These are phyloP conservation scores for Lyophyllum shimeji DNA, from an alignment of 768 basidiomycete species.

Conservation along the genomic window DNA sequence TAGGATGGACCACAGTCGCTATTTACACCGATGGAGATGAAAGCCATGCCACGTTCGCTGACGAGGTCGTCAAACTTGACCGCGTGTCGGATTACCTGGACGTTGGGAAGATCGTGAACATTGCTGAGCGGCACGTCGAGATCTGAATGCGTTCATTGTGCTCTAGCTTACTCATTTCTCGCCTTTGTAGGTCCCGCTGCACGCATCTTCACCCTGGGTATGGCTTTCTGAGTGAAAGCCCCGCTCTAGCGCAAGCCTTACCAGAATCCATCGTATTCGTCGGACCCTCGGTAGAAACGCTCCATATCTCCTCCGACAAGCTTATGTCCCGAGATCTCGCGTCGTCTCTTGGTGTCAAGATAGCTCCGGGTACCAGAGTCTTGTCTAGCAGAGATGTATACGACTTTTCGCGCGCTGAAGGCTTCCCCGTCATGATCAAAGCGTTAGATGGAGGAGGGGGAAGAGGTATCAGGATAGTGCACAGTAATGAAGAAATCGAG, in stretches of 20 bases:
- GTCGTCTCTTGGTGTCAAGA: slow-evolving; percentile 24
- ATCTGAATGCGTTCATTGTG: neutral
- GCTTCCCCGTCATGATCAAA: slow-evolving; percentile 77
- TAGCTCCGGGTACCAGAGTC: slow-evolving; percentile 31
- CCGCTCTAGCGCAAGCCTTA: slow-evolving; percentile 75
- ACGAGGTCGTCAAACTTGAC: slow-evolving; percentile 86
- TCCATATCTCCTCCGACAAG: slow-evolving; percentile 62
- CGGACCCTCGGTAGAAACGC: slow-evolving; percentile 77
- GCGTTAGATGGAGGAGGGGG: slow-evolving; percentile 90
- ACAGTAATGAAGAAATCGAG: slow-evolving; percentile 68
- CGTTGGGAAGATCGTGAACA: slow-evolving; percentile 27
- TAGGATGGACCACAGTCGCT: slow-evolving; percentile 76
- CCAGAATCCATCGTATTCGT: slow-evolving; percentile 72
- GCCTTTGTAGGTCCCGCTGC: slow-evolving; percentile 24
- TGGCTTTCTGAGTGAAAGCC: slow-evolving; percentile 88
- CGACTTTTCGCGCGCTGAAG: slow-evolving; percentile 25
- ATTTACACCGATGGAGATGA: slow-evolving; percentile 86
- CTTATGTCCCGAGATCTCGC: slow-evolving; percentile 35
- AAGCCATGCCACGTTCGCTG: slow-evolving; percentile 78
- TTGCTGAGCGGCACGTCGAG: slow-evolving; percentile 25
- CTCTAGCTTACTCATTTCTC: neutral
- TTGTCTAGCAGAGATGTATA: slow-evolving; percentile 25
- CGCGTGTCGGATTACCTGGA: slow-evolving; percentile 50
- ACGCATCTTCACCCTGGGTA: slow-evolving; percentile 57
- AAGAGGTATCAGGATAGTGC: slow-evolving; percentile 86